phyloP scores from a whole-genome alignment of 2,329 filamentous ascomycete species.

The Uncinocarpus reesii region DNA sequence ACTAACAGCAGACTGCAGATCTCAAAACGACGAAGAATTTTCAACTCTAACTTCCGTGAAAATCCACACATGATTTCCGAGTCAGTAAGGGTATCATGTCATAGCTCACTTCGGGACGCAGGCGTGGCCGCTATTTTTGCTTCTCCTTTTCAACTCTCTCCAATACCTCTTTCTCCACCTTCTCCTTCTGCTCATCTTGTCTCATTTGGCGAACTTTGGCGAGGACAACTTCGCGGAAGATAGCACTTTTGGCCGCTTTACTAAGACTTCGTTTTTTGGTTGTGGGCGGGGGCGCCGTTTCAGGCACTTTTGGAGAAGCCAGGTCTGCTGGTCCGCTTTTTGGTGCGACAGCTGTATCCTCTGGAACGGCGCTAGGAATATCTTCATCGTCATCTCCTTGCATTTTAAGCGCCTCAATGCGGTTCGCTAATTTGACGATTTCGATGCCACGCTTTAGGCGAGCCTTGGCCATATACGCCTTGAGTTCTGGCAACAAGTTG shows the following conservation, averaged over 20 bases:
- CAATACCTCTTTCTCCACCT: slow-evolving; percentile 50
- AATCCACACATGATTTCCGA: background rate
- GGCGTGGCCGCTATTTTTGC: background rate
- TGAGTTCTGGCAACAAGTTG: slow-evolving; percentile 95
- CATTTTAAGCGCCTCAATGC: slow-evolving; percentile 88
- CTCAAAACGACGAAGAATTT: background rate
- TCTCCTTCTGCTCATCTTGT: slow-evolving; percentile 66
- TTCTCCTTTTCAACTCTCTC: slow-evolving; percentile 28
- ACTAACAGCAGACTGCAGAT: background rate
- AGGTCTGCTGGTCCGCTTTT: slow-evolving; percentile 27
- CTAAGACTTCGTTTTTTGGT: slow-evolving; percentile 45
- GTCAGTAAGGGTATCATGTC: background rate
- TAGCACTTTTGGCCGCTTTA: slow-evolving; percentile 55
- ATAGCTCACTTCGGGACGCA: background rate
- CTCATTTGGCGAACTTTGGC: slow-evolving; percentile 91
- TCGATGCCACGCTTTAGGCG: slow-evolving; percentile 89
- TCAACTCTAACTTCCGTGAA: background rate
- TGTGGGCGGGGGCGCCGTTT: slow-evolving; percentile 26
- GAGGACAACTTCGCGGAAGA: slow-evolving; percentile 88
- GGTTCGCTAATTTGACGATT: slow-evolving; percentile 88
- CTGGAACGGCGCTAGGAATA: slow-evolving; percentile 42
- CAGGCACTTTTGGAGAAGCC: slow-evolving; percentile 20
- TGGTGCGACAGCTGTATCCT: slow-evolving; percentile 49
- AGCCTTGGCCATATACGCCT: slow-evolving; percentile 81
- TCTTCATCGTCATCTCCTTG: slow-evolving; percentile 80